Evolutionary conservation across 805 yeast genomes (phyloP).

Genomic region (Kazachstania psychrophila): DNA sequence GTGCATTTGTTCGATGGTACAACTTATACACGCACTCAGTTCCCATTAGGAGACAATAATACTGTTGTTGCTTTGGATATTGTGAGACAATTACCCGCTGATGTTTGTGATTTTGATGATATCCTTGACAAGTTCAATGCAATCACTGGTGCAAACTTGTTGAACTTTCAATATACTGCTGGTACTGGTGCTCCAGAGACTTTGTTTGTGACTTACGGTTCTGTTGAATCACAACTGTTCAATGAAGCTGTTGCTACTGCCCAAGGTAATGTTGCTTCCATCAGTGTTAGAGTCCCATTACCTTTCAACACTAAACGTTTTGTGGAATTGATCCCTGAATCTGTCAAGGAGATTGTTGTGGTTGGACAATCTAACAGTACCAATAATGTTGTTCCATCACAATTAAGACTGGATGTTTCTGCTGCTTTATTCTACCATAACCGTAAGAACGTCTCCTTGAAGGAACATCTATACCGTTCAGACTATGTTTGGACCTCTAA

Average conservation of each 20-base stretch:
- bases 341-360: constrained; percentile 54
- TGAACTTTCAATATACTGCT: constrained; percentile 41
- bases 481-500: constrained; percentile 48
- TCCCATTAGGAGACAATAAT: constrained; percentile 10
- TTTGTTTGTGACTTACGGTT: constrained; percentile 77
- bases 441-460: constrained; percentile 31
- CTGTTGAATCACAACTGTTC: constrained; percentile 53
- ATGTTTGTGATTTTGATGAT: constrained; percentile 17
- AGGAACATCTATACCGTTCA: constrained; percentile 45
- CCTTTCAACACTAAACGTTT: constrained; percentile 68
- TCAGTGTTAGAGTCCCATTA: constrained; percentile 66
- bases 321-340: constrained; percentile 45
- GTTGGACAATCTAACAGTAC: constrained; percentile 46
- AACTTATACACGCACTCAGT: constrained; percentile 27
- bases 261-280: constrained; percentile 44
- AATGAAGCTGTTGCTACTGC: constrained; percentile 26
- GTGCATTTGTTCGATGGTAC: constrained; percentile 78
- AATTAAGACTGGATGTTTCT: constrained; percentile 61
- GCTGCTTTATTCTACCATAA: constrained; percentile 53
- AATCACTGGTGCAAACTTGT: constrained; percentile 16
- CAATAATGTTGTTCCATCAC: constrained; percentile 27
- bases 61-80: constrained; percentile 7
- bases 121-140: constrained; percentile 24
- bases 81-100: constrained; percentile 8
- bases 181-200: constrained; percentile 48